Percentiles rank a stretch among this genome's conserved stretches.
These are phyloP conservation scores for Zygosaccharomyces sapae DNA, from an alignment of 1,139 yeast species.

Conservation along the genomic window DNA sequence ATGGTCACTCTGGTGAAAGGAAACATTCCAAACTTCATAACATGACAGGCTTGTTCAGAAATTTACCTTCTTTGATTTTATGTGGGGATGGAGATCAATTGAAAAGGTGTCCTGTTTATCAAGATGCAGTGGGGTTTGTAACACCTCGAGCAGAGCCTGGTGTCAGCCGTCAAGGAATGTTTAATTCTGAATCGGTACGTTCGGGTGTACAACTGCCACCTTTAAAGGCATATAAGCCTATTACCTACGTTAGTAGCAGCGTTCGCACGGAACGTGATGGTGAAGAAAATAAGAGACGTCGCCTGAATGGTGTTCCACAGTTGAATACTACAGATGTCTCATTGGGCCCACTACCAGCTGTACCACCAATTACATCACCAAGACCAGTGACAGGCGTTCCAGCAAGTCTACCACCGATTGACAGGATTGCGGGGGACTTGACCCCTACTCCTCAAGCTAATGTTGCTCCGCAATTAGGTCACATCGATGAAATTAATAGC, in stretches of 20 bases:
- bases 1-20: slow-evolving; percentile 16
- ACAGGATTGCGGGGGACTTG: slow-evolving; percentile 17
- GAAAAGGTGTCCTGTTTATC: slow-evolving; percentile 36
- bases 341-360: slow-evolving; percentile 20
- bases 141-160: slow-evolving; percentile 20
- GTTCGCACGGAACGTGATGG: slow-evolving; percentile 28
- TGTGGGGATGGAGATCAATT: slow-evolving; percentile 34
- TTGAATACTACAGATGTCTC: slow-evolving; percentile 10
- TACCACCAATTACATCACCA: slow-evolving; percentile 15
- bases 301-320: slow-evolving; percentile 15
- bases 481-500: slow-evolving; percentile 1
- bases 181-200: slow-evolving; percentile 8
- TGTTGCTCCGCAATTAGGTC: slow-evolving; percentile 2
- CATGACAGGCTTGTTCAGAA: slow-evolving; percentile 28
- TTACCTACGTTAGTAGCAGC: slow-evolving; percentile 34
- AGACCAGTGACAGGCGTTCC: slow-evolving; percentile 6
- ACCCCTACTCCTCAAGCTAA: slow-evolving; percentile 11
- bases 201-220: slow-evolving; percentile 31
- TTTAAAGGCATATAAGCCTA: slow-evolving; percentile 34
- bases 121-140: slow-evolving; percentile 36
- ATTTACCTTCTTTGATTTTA: slow-evolving; percentile 30
- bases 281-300: slow-evolving; percentile 24
- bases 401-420: slow-evolving; percentile 19
- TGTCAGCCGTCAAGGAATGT: slow-evolving; percentile 7
- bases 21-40: slow-evolving; percentile 30